Percentiles rank a stretch among this genome's conserved stretches.
Conservation (phyloP, 805 yeast species). For the Metschnikowia amazonensis region DNA sequence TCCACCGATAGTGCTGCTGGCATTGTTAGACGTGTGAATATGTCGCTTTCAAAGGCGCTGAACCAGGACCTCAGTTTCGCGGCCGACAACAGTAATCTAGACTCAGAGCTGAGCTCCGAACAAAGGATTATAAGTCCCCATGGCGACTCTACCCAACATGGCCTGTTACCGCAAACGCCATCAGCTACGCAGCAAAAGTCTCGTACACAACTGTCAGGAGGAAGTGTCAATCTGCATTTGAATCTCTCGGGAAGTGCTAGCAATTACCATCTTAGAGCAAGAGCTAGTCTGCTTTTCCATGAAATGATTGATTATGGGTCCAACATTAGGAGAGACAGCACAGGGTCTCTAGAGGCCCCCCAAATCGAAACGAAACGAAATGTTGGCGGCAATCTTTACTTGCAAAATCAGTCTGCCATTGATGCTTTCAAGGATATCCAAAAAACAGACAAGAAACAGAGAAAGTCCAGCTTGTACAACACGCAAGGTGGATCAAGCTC, state of each 20-base stretch:
- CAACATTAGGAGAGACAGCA: conserved; percentile 21
- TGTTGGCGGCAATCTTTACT: conserved; percentile 43
- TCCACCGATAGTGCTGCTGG: conserved; percentile 50
- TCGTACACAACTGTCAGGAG: neutral
- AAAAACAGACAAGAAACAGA: conserved; percentile 37
- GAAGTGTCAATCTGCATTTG: neutral
- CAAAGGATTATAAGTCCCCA: neutral
- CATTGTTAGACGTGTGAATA: conserved; percentile 60
- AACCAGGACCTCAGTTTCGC: conserved; percentile 26
- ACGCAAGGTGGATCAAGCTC: conserved; percentile 12
- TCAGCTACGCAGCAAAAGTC: neutral
- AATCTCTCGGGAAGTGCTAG: neutral
- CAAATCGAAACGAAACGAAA: conserved; percentile 44
- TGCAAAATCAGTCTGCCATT: conserved; percentile 39
- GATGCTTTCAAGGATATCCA: conserved; percentile 44
- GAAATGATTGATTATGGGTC: conserved; percentile 32
- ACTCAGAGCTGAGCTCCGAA: neutral
- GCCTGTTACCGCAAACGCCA: neutral
- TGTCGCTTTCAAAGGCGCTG: conserved; percentile 31
- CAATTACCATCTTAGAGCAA: conserved; percentile 1
- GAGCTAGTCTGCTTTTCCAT: conserved; percentile 18
- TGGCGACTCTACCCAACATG: neutral
- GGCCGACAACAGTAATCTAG: conserved; percentile 6
- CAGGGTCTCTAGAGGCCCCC: conserved; percentile 33
- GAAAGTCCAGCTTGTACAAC: conserved; percentile 23